These are phyloP conservation scores for Huntiella savannae DNA, from an alignment of 2,329 filamentous ascomycete genomes.

Conservation along the genomic window DNA sequence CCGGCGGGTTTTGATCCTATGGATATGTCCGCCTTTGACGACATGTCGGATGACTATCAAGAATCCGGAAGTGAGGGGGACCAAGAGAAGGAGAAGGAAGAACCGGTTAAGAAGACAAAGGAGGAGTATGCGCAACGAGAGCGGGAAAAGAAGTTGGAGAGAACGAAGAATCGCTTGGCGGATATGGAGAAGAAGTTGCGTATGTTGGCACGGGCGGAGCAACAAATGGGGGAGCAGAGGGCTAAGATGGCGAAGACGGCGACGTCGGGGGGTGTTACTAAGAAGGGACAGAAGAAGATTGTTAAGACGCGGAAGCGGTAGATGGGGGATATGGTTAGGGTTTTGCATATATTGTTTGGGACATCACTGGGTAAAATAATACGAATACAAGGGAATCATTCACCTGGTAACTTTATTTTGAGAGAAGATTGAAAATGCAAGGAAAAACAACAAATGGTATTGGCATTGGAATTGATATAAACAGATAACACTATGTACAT, in stretches of 20 bases:
- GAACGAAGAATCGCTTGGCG: conserved; percentile 29
- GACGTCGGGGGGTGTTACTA: conserved; percentile 39
- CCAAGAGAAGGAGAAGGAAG: conserved; percentile 16
- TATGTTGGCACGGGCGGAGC: conserved; percentile 35
- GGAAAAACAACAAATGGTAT: neutral
- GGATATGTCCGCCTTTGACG: conserved; percentile 7
- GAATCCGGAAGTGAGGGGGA: conserved; percentile 26
- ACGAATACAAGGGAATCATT: too few species aligned
- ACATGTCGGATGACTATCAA: conserved; percentile 15
- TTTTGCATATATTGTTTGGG: too few species aligned
- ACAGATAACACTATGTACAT: neutral
- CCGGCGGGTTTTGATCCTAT: conserved; percentile 13
- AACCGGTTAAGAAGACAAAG: conserved; percentile 12
- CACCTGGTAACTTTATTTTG: too few species aligned
- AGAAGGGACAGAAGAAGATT: conserved; percentile 42
- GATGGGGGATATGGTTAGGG: conserved; percentile 3
- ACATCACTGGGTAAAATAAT: too few species aligned
- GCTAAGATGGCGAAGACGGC: conserved; percentile 47
- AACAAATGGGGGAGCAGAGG: conserved; percentile 36
- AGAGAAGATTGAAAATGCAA: neutral
- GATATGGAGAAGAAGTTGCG: conserved; percentile 34
- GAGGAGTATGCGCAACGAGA: conserved; percentile 13
- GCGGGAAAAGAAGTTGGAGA: conserved; percentile 18
- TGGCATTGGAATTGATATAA: neutral
- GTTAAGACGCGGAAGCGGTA: conserved; percentile 43